A percentile compares a stretch with the other conserved stretches of the same genome.
Conservation (phyloP, 164 flowering plant species). For the Umbilicus rupestris region DNA sequence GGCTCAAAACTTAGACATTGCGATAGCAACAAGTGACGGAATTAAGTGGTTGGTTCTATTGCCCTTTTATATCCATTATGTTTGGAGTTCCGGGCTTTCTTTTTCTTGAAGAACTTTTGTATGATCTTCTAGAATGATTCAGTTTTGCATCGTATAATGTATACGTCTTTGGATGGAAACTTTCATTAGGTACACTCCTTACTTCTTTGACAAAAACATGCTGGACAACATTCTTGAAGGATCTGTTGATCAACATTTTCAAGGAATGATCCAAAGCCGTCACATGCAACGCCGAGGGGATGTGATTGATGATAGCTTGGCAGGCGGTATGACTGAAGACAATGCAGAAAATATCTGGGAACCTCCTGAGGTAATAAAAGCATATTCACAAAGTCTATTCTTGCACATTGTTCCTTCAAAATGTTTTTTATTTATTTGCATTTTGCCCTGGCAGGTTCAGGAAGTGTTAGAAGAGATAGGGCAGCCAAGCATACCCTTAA, state of each 20-base stretch:
- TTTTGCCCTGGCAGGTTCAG: slow-evolving; percentile 44
- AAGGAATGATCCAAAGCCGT: slow-evolving; percentile 66
- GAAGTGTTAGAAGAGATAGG: slow-evolving; percentile 83
- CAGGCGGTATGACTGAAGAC: slow-evolving; percentile 72
- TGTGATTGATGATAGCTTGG: slow-evolving; percentile 59
- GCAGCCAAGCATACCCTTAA: slow-evolving; percentile 64
- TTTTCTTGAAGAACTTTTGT: background rate
- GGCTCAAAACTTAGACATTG: slow-evolving; percentile 89
- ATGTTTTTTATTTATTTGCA: background rate
- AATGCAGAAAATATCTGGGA: slow-evolving; percentile 61
- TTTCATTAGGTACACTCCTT: slow-evolving; percentile 78
- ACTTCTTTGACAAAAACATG: slow-evolving; percentile 82
- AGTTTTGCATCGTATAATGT: background rate
- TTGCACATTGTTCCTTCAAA: background rate
- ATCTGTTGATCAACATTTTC: slow-evolving; percentile 87
- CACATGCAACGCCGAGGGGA: slow-evolving; percentile 68
- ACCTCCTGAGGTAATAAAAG: slow-evolving; percentile 86
- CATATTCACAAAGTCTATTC: background rate
- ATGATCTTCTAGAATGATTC: background rate
- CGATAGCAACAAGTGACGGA: slow-evolving; percentile 79
- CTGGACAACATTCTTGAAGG: slow-evolving; percentile 91
- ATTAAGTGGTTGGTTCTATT: slow-evolving; percentile 59
- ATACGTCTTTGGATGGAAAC: background rate
- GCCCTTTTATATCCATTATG: background rate
- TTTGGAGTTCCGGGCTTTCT: background rate